phyloP scores from a whole-genome alignment of 352 stramenopile species.

The Phytopythium mirpurense region DNA sequence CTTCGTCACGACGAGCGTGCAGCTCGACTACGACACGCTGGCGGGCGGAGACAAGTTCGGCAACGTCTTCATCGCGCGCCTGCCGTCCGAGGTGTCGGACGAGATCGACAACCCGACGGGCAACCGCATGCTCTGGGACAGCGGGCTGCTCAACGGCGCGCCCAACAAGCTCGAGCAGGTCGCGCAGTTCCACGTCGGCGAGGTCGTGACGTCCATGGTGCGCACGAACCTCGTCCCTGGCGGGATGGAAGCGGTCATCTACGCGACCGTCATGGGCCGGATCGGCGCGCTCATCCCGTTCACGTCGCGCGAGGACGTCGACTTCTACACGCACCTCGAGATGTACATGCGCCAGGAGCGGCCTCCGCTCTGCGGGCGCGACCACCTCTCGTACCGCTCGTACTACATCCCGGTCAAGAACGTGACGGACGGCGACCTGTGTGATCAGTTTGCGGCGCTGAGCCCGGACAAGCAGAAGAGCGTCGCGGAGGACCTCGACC shows the following conservation, averaged over 20 bases:
- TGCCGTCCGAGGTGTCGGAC: slow-evolving; percentile 92
- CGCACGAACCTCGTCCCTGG: slow-evolving; percentile 94
- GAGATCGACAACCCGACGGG: slow-evolving; percentile 95
- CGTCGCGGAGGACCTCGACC: slow-evolving; percentile 94
- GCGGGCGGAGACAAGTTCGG: slow-evolving; percentile 98
- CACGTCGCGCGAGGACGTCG: slow-evolving; percentile 94
- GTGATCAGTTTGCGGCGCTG: slow-evolving; percentile 93
- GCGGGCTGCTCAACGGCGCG: slow-evolving; percentile 86
- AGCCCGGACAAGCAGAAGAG: slow-evolving; percentile 93
- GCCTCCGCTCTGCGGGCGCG: slow-evolving; percentile 91
- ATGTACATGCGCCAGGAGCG: slow-evolving; percentile 92
- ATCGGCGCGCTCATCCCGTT: slow-evolving; percentile 97
- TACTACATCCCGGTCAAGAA: slow-evolving; percentile 99
- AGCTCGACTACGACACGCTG: slow-evolving; percentile 98
- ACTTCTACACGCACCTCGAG: slow-evolving; percentile 99
- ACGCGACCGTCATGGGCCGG: slow-evolving; percentile 95
- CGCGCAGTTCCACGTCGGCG: slow-evolving; percentile 96
- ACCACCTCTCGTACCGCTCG: slow-evolving; percentile 97
- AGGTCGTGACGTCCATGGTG: slow-evolving; percentile 97
- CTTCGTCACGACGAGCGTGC: slow-evolving; percentile 77
- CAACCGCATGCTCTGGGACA: slow-evolving; percentile 96
- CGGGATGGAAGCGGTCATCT: slow-evolving; percentile 96
- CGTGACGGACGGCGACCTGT: slow-evolving; percentile 98
- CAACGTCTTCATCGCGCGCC: slow-evolving; percentile 96
- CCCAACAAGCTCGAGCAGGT: slow-evolving; percentile 97